Evolutionary conservation across 2,329 filamentous ascomycete genomes (phyloP), one percentile per base, ranked within the genome.

Genomic region (Sporothrix schenckii): DNA sequence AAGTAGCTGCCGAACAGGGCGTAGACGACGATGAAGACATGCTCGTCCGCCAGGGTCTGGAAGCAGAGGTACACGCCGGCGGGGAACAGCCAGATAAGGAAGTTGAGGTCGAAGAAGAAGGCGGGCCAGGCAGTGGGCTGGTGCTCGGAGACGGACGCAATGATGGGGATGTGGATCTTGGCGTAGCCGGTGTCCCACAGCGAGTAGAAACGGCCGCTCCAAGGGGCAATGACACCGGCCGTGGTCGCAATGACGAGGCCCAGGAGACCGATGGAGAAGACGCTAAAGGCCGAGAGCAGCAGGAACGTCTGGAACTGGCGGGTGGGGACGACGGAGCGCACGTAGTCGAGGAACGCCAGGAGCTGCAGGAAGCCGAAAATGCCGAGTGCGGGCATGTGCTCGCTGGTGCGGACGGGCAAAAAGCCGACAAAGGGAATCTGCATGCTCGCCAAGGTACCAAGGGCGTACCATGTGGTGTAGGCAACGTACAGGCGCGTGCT

Each of bases 381-480:
- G 79, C 93, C 93, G 21, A 99, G 84, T 30, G 95, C 93, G 71
- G 95, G 92, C 94, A 99, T 99, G 81, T 99, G 95, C 82, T 99
- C 95, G 82, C 93, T 97, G 79, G 93, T 98, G 80, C 93, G 92
- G 78, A 99, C 93, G 30, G 95, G 94, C 82, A 97, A 82, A 85
- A 99, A 99, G 71, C 95, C 95, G 70, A 99, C 96, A 77, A 99
- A 99, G 3, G 95, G 95, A 83, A 99, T 95, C 82, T 99, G 95
- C 94, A 99, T 98, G 84, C 93, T 97, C 69, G 94, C 95, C 80
- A 99, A 82, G 74, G 95, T 98, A 72, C 96, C 95, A 49, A 99
- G 85, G 52, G 94, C 93, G 81, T 97, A 99, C 95, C 96, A 99
- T 1, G 94, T 98, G 56, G 92, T 97, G 81, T 99, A 99, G 79